Percentiles rank a stretch among this genome's conserved stretches.
phyloP scores from a whole-genome alignment of 2,329 filamentous ascomycete genomes.

The Colletotrichum filicis region DNA sequence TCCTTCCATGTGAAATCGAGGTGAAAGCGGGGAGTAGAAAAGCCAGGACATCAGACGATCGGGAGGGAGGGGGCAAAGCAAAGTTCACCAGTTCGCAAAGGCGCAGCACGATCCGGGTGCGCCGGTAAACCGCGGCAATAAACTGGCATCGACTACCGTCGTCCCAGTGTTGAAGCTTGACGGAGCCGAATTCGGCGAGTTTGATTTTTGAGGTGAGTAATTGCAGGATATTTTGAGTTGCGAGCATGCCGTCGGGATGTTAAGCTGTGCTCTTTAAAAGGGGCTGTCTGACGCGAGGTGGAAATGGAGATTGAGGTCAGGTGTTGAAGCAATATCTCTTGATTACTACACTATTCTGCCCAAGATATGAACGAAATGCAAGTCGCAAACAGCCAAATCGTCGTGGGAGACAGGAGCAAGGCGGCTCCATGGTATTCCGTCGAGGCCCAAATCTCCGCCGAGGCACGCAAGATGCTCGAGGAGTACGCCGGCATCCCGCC shows the following conservation, averaged over 20 bases:
- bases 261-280: not conserved
- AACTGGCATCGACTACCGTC: not conserved
- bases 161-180: not conserved
- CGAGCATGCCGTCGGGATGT: not conserved
- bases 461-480: conserved; percentile 28
- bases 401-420: conserved; percentile 23
- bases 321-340: not conserved
- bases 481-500: conserved; percentile 23
- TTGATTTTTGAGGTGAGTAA: not conserved
- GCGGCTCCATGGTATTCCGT: conserved; percentile 31
- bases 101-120: not conserved
- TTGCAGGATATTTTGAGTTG: not conserved
- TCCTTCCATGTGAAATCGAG: not conserved
- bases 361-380: conserved; percentile 9
- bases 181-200: conserved; percentile 8
- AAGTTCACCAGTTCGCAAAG: not conserved
- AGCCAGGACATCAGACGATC: not conserved
- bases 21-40: not conserved
- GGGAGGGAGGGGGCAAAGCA: not conserved
- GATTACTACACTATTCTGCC: too few species aligned
- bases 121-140: not conserved
- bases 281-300: not conserved
- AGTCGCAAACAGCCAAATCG: conserved; percentile 1
- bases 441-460: conserved; percentile 6
- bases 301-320: not conserved